phyloP scores from a whole-genome alignment of 2,329 filamentous ascomycete genomes.

The Ophiocordyceps camponoti-rufipedis region DNA sequence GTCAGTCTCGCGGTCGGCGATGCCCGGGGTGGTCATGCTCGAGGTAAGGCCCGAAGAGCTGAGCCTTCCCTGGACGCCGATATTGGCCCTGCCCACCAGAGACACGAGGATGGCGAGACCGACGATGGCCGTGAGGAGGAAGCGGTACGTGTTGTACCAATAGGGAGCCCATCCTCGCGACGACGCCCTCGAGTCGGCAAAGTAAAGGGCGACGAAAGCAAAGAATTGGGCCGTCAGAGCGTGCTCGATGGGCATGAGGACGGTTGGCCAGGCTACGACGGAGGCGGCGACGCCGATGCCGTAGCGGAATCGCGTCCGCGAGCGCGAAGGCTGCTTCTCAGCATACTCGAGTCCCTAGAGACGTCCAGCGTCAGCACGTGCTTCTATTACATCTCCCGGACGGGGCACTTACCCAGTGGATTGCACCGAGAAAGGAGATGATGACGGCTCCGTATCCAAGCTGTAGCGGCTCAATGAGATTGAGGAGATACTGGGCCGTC shows the following conservation, averaged over 20 bases:
- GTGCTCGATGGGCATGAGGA: constrained; percentile 68
- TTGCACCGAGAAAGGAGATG: constrained; percentile 81
- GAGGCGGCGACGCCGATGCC: constrained; percentile 66
- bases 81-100: constrained; percentile 66
- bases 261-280: constrained; percentile 74
- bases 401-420: constrained; percentile 50
- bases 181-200: constrained; percentile 59
- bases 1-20: constrained; percentile 19
- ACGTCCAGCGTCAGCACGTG: not conserved
- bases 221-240: constrained; percentile 74
- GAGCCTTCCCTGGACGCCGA: constrained; percentile 21
- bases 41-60: constrained; percentile 17
- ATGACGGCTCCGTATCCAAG: constrained; percentile 85
- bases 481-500: constrained; percentile 52
- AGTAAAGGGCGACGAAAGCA: constrained; percentile 73
- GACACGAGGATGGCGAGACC: constrained; percentile 66
- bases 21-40: constrained; percentile 17
- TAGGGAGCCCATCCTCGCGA: constrained; percentile 58
- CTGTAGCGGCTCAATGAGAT: constrained; percentile 69
- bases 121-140: constrained; percentile 80
- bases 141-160: constrained; percentile 84
- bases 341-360: constrained; percentile 60
- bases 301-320: constrained; percentile 63
- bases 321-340: constrained; percentile 37
- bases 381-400: not conserved